Conservation (phyloP, 2,329 filamentous ascomycete species). For the Aspergillus ustus region DNA sequence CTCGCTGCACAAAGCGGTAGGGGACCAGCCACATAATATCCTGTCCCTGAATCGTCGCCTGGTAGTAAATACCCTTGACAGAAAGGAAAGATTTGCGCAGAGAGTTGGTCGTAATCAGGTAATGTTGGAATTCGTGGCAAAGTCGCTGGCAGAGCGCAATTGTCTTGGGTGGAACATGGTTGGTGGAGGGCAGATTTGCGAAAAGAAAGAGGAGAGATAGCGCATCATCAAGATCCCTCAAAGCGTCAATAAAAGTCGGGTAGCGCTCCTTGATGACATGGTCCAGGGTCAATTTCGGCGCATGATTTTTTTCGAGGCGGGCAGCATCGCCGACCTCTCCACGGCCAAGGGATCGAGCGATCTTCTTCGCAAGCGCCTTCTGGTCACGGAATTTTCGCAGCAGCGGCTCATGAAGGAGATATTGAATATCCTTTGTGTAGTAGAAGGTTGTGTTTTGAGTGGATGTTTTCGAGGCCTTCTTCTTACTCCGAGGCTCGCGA, state of each 20-base stretch:
- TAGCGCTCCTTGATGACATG: slow-evolving; percentile 98
- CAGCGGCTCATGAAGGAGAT: slow-evolving; percentile 93
- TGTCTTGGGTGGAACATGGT: slow-evolving; percentile 90
- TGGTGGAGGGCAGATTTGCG: slow-evolving; percentile 89
- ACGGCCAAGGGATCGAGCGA: slow-evolving; percentile 85
- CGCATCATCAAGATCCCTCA: slow-evolving; percentile 94
- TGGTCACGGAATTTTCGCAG: slow-evolving; percentile 95
- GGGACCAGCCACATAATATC: slow-evolving; percentile 97
- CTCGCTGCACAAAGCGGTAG: slow-evolving; percentile 95
- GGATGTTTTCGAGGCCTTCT: slow-evolving; percentile 91
- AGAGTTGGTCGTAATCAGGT: slow-evolving; percentile 88
- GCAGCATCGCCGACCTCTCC: slow-evolving; percentile 89
- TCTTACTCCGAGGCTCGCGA: slow-evolving; percentile 93
- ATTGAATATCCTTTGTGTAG: slow-evolving; percentile 95
- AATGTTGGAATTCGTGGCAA: slow-evolving; percentile 96
- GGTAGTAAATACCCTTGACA: slow-evolving; percentile 99
- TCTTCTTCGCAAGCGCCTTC: slow-evolving; percentile 97
- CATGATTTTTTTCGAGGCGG: slow-evolving; percentile 87
- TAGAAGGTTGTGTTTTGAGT: slow-evolving; percentile 91
- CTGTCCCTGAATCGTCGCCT: slow-evolving; percentile 95
- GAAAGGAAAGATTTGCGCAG: slow-evolving; percentile 95
- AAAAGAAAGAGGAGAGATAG: slow-evolving; percentile 97
- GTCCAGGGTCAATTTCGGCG: slow-evolving; percentile 87
- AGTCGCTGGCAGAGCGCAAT: slow-evolving; percentile 92
- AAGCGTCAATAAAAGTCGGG: slow-evolving; percentile 91